A percentile compares a stretch with the other conserved stretches of the same genome.
Conservation (phyloP, 768 basidiomycete genomes). For the Gymnopilus junonius region DNA sequence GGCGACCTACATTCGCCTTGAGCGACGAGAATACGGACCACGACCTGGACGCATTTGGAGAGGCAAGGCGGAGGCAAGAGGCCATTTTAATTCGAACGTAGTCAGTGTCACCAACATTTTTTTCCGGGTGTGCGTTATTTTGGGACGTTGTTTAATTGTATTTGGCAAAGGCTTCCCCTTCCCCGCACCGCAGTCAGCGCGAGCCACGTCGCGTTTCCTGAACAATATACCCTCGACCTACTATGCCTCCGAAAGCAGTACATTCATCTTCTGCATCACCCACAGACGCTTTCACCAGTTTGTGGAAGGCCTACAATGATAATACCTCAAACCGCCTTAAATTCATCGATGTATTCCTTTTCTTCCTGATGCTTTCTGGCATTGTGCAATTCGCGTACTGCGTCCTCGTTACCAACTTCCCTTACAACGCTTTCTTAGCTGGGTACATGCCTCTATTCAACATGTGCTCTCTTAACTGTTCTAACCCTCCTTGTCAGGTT, state of each 20-base stretch:
- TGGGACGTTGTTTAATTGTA: slow-evolving; percentile 29
- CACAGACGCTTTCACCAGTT: slow-evolving; percentile 50
- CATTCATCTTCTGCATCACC: slow-evolving; percentile 31
- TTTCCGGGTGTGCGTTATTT: slow-evolving; percentile 28
- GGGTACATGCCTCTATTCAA: slow-evolving; percentile 61
- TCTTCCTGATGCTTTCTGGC: slow-evolving; percentile 92
- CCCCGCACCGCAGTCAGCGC: slow-evolving; percentile 8
- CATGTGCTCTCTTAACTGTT: too few relatives aligned
- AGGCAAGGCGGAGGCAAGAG: slow-evolving; percentile 31
- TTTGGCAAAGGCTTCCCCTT: slow-evolving; percentile 35
- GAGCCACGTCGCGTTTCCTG: slow-evolving; percentile 40
- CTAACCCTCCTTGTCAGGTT: slow-evolving; percentile 57
- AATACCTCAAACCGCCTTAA: slow-evolving; percentile 86
- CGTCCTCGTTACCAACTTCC: slow-evolving; percentile 88
- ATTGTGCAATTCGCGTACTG: slow-evolving; percentile 92
- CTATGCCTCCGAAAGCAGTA: slow-evolving; percentile 42
- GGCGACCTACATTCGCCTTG: slow-evolving; percentile 31
- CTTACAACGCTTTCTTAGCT: slow-evolving; percentile 96
- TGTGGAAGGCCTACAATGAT: slow-evolving; percentile 79
- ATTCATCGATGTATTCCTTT: slow-evolving; percentile 90
- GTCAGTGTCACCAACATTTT: slow-evolving; percentile 20
- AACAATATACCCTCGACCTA: slow-evolving; percentile 11
- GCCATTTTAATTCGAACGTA: slow-evolving; percentile 26
- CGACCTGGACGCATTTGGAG: slow-evolving; percentile 26
- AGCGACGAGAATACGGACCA: slow-evolving; percentile 18